These are phyloP conservation scores for Fraxinus latifolia DNA, from an alignment of 305 asterid species.

Conservation along the genomic window DNA sequence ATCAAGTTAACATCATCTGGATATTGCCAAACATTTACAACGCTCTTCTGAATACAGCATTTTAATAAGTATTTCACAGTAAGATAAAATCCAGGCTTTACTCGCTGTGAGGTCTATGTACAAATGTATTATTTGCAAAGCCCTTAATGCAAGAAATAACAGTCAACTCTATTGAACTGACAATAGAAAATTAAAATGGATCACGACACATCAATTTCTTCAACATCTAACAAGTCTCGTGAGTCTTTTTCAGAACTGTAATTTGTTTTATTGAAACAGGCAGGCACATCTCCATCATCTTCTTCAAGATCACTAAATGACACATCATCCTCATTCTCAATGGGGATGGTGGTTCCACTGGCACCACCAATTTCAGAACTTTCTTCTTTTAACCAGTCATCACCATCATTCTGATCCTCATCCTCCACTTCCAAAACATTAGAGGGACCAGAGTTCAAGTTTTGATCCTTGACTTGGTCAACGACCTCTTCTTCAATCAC, in stretches of 20 bases:
- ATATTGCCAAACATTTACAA: neutral
- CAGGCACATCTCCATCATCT: constrained; percentile 38
- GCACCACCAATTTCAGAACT: constrained; percentile 40
- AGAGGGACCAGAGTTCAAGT: constrained; percentile 7
- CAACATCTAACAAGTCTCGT: constrained; percentile 40
- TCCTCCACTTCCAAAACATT: constrained; percentile 40
- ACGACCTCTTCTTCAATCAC: constrained; percentile 41
- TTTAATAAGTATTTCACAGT: neutral
- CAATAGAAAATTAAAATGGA: neutral
- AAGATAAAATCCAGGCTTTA: neutral
- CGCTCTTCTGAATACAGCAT: neutral
- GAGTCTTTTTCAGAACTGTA: constrained; percentile 37
- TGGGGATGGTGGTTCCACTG: constrained; percentile 42
- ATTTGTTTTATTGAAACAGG: constrained; percentile 23
- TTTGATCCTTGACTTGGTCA: constrained; percentile 33
- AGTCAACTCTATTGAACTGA: constrained; percentile 25
- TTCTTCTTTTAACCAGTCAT: constrained; percentile 96
- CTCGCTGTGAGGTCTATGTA: constrained; percentile 27
- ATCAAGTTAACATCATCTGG: neutral
- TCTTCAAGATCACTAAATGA: constrained; percentile 37
- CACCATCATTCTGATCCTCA: constrained; percentile 57
- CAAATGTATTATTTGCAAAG: constrained; percentile 19
- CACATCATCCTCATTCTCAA: constrained; percentile 85
- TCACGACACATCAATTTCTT: constrained; percentile 37
- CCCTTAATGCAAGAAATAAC: neutral